These are phyloP conservation scores for Asterophora parasitica DNA, from an alignment of 768 basidiomycete genomes.

Conservation along the genomic window DNA sequence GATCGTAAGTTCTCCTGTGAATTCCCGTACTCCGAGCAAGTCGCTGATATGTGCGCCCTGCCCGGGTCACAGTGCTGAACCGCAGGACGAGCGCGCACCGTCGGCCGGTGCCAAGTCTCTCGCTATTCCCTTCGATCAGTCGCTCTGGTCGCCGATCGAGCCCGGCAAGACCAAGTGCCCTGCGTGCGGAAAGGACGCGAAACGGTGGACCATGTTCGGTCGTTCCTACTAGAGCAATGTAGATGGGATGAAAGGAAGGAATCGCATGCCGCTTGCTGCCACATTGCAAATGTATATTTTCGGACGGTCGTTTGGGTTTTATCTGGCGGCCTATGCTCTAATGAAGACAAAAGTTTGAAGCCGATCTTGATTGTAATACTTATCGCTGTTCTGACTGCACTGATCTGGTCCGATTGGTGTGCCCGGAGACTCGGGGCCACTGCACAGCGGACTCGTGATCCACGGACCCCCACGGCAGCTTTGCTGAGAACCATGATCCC, in stretches of 20 bases:
- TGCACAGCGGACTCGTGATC: too few relatives aligned
- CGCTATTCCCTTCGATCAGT: slow-evolving; percentile 94
- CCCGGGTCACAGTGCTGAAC: slow-evolving; percentile 57
- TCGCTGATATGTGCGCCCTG: slow-evolving; percentile 6
- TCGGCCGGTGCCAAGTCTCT: slow-evolving; percentile 97
- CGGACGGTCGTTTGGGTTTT: neutral
- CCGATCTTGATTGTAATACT: too few relatives aligned
- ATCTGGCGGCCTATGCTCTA: neutral
- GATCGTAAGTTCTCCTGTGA: slow-evolving; percentile 50
- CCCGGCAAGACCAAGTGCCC: slow-evolving; percentile 86
- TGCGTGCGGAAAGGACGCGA: slow-evolving; percentile 82
- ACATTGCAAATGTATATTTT: slow-evolving; percentile 5
- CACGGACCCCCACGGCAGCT: too few relatives aligned
- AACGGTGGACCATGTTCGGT: slow-evolving; percentile 97
- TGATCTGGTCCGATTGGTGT: too few relatives aligned
- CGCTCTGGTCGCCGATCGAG: slow-evolving; percentile 72
- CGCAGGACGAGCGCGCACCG: slow-evolving; percentile 90
- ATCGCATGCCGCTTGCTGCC: neutral
- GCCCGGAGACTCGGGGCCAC: too few relatives aligned
- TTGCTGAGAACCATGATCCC: slow-evolving; percentile 12
- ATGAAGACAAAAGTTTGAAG: slow-evolving; percentile 3
- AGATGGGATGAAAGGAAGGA: slow-evolving; percentile 1
- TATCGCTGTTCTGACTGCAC: too few relatives aligned
- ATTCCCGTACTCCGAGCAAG: slow-evolving; percentile 5
- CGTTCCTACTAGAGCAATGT: slow-evolving; percentile 60